These are phyloP conservation scores for Anisogramma anomala DNA, from an alignment of 2,329 filamentous ascomycete genomes.

Conservation along the genomic window DNA sequence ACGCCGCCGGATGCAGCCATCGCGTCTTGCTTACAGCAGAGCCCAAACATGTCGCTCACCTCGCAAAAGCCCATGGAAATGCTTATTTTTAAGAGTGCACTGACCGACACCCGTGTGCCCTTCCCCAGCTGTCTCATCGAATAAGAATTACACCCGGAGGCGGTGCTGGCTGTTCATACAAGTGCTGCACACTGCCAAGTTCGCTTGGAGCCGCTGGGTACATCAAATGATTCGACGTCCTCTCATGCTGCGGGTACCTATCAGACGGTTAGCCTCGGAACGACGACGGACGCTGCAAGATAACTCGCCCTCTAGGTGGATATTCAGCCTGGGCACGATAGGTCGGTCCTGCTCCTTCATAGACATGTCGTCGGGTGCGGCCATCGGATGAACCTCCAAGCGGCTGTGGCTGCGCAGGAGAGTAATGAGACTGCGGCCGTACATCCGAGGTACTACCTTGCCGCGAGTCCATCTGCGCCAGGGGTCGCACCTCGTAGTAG, in stretches of 20 bases:
- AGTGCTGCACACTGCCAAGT: constrained; percentile 5
- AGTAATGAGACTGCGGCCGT: not conserved
- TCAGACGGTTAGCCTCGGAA: constrained; percentile 4
- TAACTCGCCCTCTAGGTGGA: constrained; percentile 12
- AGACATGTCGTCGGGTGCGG: not conserved
- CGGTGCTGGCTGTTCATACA: constrained; percentile 10
- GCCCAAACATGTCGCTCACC: too few relatives aligned
- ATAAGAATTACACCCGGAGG: constrained; percentile 7
- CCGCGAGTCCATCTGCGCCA: constrained; percentile 1
- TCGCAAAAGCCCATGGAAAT: too few relatives aligned
- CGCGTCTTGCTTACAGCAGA: not conserved
- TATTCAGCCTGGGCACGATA: not conserved
- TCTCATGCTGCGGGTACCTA: constrained; percentile 4
- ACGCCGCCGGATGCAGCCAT: not conserved
- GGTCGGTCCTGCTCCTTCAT: not conserved
- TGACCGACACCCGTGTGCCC: not conserved
- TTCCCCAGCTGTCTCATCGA: not conserved
- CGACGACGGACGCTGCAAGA: not conserved
- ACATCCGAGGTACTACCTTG: constrained; percentile 1
- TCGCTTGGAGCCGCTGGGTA: not conserved
- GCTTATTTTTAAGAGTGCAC: not conserved
- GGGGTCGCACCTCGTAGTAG: constrained; percentile 3
- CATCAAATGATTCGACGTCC: not conserved
- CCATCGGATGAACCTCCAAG: not conserved
- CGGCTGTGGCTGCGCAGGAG: not conserved